Evolutionary conservation across 2,329 filamentous ascomycete species (phyloP).

Genomic region (Sporothrix pallida): DNA sequence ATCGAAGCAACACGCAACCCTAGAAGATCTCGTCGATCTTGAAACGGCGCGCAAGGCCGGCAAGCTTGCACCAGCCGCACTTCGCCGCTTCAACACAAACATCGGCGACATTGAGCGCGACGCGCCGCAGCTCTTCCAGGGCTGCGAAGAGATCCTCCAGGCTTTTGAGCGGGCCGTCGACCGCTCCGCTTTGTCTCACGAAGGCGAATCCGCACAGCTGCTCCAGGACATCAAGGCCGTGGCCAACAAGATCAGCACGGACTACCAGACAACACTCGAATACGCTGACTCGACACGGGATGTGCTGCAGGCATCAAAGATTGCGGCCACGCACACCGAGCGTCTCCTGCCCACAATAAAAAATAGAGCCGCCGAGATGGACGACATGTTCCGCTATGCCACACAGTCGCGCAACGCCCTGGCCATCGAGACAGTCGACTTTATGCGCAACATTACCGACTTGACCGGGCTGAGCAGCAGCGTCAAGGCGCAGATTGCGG

Average conservation of each 20-base stretch:
- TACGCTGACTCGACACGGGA: constrained; percentile 69
- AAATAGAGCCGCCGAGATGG: constrained; percentile 64
- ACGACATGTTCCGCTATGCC: constrained; percentile 63
- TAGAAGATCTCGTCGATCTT: constrained; percentile 78
- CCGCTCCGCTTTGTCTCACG: constrained; percentile 62
- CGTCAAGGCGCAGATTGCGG: constrained; percentile 73
- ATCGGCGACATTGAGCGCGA: constrained; percentile 66
- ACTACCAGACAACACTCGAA: constrained; percentile 77
- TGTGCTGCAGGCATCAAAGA: constrained; percentile 66
- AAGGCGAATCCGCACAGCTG: constrained; percentile 69
- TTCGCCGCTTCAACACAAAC: constrained; percentile 64
- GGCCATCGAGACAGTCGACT: constrained; percentile 67
- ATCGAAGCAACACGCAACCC: constrained; percentile 57
- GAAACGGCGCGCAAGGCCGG: constrained; percentile 76
- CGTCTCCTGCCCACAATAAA: constrained; percentile 64
- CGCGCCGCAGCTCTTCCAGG: constrained; percentile 64
- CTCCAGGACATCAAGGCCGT: constrained; percentile 86
- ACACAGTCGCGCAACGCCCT: constrained; percentile 71
- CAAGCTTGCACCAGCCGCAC: constrained; percentile 63
- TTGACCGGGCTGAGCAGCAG: constrained; percentile 77
- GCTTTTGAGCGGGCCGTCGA: constrained; percentile 65
- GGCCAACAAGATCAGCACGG: constrained; percentile 82
- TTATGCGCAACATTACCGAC: constrained; percentile 82
- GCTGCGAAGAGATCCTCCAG: constrained; percentile 65
- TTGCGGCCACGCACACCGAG: constrained; percentile 67